Evolutionary conservation across 2,329 filamentous ascomycete genomes (phyloP).

Genomic region (Pseudophaeomoniella oleicola): DNA sequence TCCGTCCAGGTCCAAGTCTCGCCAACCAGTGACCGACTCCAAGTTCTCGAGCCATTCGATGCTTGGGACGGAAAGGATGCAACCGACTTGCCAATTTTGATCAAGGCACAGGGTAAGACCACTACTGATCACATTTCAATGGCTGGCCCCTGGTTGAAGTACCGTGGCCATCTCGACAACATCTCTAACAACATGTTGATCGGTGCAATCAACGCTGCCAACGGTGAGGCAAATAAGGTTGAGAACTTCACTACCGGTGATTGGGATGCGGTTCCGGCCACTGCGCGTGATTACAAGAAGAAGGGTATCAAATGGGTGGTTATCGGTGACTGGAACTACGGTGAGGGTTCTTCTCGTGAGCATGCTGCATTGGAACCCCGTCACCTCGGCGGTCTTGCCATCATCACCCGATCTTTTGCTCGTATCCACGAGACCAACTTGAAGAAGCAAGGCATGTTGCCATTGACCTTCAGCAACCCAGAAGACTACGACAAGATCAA

Average conservation of each 20-base stretch:
- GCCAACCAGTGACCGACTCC: constrained; percentile 83
- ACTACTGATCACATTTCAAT: constrained; percentile 96
- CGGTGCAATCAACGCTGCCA: constrained; percentile 88
- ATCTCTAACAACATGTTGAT: constrained; percentile 99
- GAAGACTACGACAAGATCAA: constrained; percentile 97
- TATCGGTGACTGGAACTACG: constrained; percentile 98
- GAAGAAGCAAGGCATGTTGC: constrained; percentile 99
- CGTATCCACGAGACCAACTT: constrained; percentile 99
- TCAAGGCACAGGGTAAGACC: constrained; percentile 94
- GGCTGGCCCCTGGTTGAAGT: constrained; percentile 95
- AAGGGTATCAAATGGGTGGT: constrained; percentile 96
- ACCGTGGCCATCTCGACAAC: constrained; percentile 97
- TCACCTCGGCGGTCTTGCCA: constrained; percentile 90
- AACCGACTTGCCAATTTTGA: constrained; percentile 70
- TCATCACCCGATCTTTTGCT: constrained; percentile 89
- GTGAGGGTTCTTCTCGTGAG: constrained; percentile 93
- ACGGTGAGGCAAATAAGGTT: constrained; percentile 95
- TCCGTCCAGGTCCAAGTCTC: constrained; percentile 67
- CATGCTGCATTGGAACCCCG: constrained; percentile 95
- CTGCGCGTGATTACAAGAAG: constrained; percentile 96
- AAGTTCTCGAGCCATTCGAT: constrained; percentile 73
- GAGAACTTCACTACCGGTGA: constrained; percentile 77
- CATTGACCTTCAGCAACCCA: constrained; percentile 84
- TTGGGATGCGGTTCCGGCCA: constrained; percentile 77
- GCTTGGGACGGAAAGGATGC: constrained; percentile 90